These are phyloP conservation scores for Xanthoceras sorbifolium DNA, from an alignment of 345 rosid species.

Conservation along the genomic window DNA sequence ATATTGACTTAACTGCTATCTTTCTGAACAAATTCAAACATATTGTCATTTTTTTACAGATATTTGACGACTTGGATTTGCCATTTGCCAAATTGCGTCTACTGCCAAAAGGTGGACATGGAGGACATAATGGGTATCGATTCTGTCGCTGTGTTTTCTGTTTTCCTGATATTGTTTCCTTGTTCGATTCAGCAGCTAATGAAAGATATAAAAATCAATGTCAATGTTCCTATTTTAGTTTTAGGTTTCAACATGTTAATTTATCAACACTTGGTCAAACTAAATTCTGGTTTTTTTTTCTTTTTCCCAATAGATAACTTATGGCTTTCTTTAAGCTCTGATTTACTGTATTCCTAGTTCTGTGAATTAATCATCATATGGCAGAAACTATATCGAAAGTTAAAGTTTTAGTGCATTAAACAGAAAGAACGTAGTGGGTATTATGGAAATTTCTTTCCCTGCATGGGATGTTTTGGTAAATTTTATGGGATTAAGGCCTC, in stretches of 20 bases:
- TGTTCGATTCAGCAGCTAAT: neutral
- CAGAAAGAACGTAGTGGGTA: neutral
- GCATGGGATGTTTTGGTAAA: neutral
- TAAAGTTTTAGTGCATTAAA: neutral
- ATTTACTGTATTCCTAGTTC: neutral
- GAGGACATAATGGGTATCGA: constrained; percentile 92
- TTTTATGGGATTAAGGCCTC: neutral
- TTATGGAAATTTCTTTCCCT: neutral
- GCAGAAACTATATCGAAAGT: constrained; percentile 5
- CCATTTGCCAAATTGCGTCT: constrained; percentile 87
- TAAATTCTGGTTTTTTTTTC: neutral
- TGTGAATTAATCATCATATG: neutral
- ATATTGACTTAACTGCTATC: neutral
- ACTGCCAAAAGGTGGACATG: constrained; percentile 98
- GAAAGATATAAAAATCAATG: neutral
- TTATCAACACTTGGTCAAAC: neutral
- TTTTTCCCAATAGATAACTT: neutral
- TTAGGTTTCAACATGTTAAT: neutral
- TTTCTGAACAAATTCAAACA: constrained; percentile 11
- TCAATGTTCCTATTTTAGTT: neutral
- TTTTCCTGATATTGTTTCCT: neutral
- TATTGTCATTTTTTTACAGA: constrained; percentile 39
- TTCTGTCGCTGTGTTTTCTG: neutral
- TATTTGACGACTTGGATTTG: constrained; percentile 92
- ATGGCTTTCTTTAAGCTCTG: neutral